Base-by-base conservation (phyloP, 2,329 filamentous ascomycete species). In the Diaporthe helianthi region DNA sequence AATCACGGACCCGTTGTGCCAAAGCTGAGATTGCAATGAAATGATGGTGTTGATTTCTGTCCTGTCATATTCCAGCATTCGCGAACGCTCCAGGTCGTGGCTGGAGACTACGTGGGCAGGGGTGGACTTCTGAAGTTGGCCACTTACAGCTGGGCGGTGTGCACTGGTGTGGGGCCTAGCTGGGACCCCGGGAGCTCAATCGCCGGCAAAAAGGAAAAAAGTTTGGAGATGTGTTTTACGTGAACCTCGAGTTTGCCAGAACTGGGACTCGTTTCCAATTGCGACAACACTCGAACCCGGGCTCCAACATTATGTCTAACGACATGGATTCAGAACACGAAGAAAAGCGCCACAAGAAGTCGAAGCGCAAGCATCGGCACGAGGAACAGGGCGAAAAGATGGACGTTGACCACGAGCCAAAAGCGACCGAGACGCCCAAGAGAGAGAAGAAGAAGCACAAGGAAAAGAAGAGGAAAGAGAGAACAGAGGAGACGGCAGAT, bases 401-500 rank as follows among this genome's bases (percentile, higher is more conserved):
- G 70, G 31, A 72, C 65, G 52, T 73, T 41, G 47, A 70, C 63
- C 44, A 68, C 33, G 49, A 51, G n/a, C 22, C 69, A 31, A 41
- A 67, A 64, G 49, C 67, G 33, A 17, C 64, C 26, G 55, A 58
- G 44, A 52, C 61, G 10, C 31, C 55, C 22, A 69, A 69, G 54
- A 74, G 76, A 58, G 75, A 76, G 51, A 71, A 71, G 29, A 73
- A 55, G 69, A 65, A 69, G n/a, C 67, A 83, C 79, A 78, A 78
- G 69, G 76, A 78, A 46, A 74, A 73, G 55, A 69, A 81, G 78
- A 64, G 69, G 44, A 54, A 73, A 33, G 52, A 75, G 38, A 72
- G 73, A 19, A 74, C 73, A 47, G 65, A 70, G 72, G 24, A 77
- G 78, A 66, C 73, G 75, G 53, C 73, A 74, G 36, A 63, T 70